Percentiles rank a stretch among this genome's conserved stretches.
Evolutionary conservation across 2,329 filamentous ascomycete species (phyloP).

Genomic region (Aschersonia sp.): DNA sequence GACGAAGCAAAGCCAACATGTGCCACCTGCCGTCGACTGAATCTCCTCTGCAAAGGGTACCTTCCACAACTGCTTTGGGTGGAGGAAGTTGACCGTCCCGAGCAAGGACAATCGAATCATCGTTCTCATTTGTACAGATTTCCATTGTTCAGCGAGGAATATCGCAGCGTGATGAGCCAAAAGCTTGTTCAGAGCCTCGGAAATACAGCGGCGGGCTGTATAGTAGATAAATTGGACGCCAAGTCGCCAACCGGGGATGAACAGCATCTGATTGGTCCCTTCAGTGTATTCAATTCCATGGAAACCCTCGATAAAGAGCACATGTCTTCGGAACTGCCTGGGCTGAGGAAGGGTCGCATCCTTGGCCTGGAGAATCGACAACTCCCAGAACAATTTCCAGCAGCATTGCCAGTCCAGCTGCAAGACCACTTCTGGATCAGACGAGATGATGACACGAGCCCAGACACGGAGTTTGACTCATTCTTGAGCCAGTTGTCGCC

Average conservation of each 20-base stretch:
- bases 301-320: background rate
- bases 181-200: conserved; percentile 1
- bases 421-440: background rate
- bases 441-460: too few species aligned
- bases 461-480: too few species aligned
- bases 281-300: background rate
- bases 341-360: too few species aligned
- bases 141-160: conserved; percentile 24
- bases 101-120: conserved; percentile 10
- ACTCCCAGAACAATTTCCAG: background rate
- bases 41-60: conserved; percentile 23
- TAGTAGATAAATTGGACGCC: background rate
- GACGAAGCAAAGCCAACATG: conserved; percentile 26
- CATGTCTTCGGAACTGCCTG: too few species aligned
- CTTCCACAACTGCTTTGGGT: conserved; percentile 19
- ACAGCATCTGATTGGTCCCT: background rate
- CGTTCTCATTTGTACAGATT: conserved; percentile 20
- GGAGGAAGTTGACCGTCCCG: conserved; percentile 4
- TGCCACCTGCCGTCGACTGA: conserved; percentile 18
- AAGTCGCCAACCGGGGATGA: background rate
- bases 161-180: conserved; percentile 17
- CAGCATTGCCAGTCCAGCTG: background rate
- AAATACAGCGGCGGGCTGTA: background rate
- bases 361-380: too few species aligned
- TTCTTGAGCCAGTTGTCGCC: background rate